phyloP scores from a whole-genome alignment of 805 yeast species.

The Candida silvatica region DNA sequence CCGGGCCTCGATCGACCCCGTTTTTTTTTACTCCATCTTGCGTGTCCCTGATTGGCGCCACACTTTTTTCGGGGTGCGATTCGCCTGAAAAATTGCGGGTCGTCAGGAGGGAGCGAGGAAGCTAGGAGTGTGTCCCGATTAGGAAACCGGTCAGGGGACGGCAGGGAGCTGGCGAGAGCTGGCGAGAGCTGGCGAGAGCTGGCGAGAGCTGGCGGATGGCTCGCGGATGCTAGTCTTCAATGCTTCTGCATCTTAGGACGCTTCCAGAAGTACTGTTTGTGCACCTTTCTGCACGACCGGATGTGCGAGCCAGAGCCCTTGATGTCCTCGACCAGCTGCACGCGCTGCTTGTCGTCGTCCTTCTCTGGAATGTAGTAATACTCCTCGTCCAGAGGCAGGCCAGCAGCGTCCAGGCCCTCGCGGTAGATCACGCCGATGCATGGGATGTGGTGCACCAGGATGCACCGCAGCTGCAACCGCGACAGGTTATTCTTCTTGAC shows the following conservation, averaged over 20 bases:
- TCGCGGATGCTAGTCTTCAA: no score
- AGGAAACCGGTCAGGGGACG: no score
- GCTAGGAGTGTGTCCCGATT: no score
- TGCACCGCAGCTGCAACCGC: constrained; percentile 34
- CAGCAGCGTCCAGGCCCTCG: constrained; percentile 93
- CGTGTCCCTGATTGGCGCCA: no score
- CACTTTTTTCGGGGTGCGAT: no score
- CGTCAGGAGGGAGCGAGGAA: no score
- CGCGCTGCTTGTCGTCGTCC: constrained; percentile 67
- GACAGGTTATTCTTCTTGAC: constrained; percentile 40
- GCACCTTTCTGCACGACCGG: constrained; percentile 86
- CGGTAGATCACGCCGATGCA: constrained; percentile 87
- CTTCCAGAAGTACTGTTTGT: constrained; percentile 80
- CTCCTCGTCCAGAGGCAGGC: constrained; percentile 88
- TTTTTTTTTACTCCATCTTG: no score
- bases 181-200: no score
- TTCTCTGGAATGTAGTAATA: constrained; percentile 83
- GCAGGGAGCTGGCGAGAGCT: no score
- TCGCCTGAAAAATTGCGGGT: no score
- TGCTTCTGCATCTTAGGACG: constrained; percentile 38
- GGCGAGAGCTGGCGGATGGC: no score
- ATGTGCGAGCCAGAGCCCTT: constrained; percentile 71
- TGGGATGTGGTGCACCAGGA: constrained; percentile 32
- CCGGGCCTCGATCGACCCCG: no score
- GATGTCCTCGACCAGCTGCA: constrained; percentile 57